Conservation (phyloP, 1,284 basidiomycete species). For the Naganishia cerealis region DNA sequence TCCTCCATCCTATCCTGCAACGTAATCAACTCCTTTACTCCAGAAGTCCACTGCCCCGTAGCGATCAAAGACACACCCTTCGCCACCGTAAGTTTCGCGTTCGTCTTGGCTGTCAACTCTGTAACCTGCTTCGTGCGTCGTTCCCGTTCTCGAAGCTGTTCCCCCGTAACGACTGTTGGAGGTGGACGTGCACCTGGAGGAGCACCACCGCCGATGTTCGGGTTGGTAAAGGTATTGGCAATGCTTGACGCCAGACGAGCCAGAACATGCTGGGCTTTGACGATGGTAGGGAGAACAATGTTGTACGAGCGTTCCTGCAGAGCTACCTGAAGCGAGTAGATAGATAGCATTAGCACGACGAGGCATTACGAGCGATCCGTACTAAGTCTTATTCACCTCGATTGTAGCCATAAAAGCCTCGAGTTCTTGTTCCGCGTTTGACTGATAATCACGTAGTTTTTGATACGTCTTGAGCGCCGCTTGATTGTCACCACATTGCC, state of each 20-base stretch:
- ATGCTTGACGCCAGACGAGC: conserved; percentile 19
- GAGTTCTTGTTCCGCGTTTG: conserved; percentile 31
- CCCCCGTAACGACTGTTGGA: conserved; percentile 22
- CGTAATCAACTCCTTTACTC: conserved; percentile 23
- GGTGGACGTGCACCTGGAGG: neutral
- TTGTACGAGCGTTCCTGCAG: conserved; percentile 17
- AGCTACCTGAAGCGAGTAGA: conserved; percentile 16
- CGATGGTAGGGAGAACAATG: conserved; percentile 28
- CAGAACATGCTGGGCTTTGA: conserved; percentile 32
- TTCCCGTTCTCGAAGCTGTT: conserved; percentile 22
- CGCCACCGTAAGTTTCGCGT: conserved; percentile 21
- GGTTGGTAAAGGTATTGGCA: neutral
- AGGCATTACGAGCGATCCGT: neutral
- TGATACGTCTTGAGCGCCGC: conserved; percentile 23
- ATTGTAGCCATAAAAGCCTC: conserved; percentile 28
- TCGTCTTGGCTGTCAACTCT: conserved; percentile 10
- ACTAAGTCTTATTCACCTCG: conserved; percentile 14
- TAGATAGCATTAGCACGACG: neutral
- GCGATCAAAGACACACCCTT: conserved; percentile 29
- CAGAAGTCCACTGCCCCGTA: conserved; percentile 21
- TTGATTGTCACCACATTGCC: conserved; percentile 17
- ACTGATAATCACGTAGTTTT: conserved; percentile 31
- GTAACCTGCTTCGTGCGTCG: conserved; percentile 16
- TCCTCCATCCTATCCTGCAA: conserved; percentile 28
- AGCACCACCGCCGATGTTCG: neutral